Conservation (phyloP, 441 rosid genomes). For the Raphanus hybrid region DNA sequence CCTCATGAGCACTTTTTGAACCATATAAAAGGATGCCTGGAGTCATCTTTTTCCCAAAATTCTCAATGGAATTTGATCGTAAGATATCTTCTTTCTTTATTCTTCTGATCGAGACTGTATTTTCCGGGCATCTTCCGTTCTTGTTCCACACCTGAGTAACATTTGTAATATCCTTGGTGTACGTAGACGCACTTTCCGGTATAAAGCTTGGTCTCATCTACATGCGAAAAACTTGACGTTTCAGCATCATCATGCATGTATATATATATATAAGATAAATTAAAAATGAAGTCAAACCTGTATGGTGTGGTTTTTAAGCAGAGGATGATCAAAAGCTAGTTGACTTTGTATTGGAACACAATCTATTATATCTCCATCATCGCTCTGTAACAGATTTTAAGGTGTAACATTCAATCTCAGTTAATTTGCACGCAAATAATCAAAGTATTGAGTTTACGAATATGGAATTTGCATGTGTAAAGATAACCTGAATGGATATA, state of each 20-base stretch:
- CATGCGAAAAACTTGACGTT: too few relatives aligned
- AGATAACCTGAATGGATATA: constrained; percentile 49
- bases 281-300: constrained; percentile 35
- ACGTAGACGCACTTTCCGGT: too few relatives aligned
- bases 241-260: too few relatives aligned
- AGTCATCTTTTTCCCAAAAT: too few relatives aligned
- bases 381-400: constrained; percentile 40
- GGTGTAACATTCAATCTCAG: background rate
- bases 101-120: too few relatives aligned
- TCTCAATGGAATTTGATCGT: too few relatives aligned
- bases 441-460: background rate
- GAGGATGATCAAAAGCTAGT: constrained; percentile 61
- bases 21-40: too few relatives aligned
- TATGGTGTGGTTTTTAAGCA: constrained; percentile 50
- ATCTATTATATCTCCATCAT: constrained; percentile 61
- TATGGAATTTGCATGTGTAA: background rate
- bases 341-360: constrained; percentile 49
- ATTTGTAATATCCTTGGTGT: background rate
- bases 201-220: too few relatives aligned
- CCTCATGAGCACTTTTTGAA: constrained; percentile 43
- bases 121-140: too few relatives aligned
- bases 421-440: background rate
- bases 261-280: too few relatives aligned
- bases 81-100: too few relatives aligned
- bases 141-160: background rate